Evolutionary conservation across 768 basidiomycete genomes (phyloP).

Genomic region (Kwoniella bestiolae): DNA sequence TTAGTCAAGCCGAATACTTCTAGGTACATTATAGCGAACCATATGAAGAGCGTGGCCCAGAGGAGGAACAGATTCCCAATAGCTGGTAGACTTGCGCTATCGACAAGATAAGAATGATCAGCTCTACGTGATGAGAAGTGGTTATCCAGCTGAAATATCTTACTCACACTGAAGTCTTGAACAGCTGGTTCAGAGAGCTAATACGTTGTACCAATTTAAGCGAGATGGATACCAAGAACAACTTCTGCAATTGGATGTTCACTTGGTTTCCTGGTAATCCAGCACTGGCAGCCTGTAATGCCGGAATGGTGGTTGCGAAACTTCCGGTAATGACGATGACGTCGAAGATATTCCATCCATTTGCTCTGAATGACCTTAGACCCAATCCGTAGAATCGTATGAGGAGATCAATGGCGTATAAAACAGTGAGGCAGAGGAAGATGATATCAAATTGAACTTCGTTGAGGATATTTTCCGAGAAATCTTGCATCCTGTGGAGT

Average conservation of each 20-base stretch:
- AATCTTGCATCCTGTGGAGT: constrained; percentile 75
- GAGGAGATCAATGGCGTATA: constrained; percentile 76
- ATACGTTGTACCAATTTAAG: constrained; percentile 92
- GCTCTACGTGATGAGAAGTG: too few species aligned
- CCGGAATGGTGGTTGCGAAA: constrained; percentile 77
- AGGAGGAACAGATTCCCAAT: constrained; percentile 82
- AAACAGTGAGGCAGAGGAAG: constrained; percentile 71
- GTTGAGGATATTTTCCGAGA: constrained; percentile 62
- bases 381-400: constrained; percentile 85
- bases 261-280: constrained; percentile 33
- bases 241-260: constrained; percentile 56
- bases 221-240: constrained; percentile 89
- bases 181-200: constrained; percentile 86
- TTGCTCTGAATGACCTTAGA: constrained; percentile 77
- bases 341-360: constrained; percentile 95
- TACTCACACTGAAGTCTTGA: constrained; percentile 91
- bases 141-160: neutral
- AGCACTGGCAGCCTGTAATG: constrained; percentile 59
- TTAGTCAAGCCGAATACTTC: constrained; percentile 92
- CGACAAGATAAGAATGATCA: constrained; percentile 17
- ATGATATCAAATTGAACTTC: constrained; percentile 66
- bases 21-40: constrained; percentile 83
- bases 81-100: constrained; percentile 80
- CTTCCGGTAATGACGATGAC: constrained; percentile 77
- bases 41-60: constrained; percentile 88